Base-by-base conservation (phyloP, 2,329 filamentous ascomycete genomes). In the Penicillium thymicola region DNA sequence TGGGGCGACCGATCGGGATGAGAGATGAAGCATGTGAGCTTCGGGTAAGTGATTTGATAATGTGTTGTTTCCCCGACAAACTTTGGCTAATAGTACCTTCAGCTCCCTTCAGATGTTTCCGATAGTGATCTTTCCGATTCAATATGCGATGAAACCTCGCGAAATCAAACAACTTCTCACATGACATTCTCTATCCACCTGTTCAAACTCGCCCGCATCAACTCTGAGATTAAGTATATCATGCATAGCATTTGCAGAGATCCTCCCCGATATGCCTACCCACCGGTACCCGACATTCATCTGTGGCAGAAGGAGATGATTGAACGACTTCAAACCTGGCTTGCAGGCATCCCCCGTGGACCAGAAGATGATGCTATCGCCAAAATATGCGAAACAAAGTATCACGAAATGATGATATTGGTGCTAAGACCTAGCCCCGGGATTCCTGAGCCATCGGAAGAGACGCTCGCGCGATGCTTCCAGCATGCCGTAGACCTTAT, bases 211-310 rank as follows among this genome's bases (percentile, higher is more conserved):
- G 64, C 70, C 1, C 63, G 74, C 68, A 69, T 83, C 6, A 84
- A 82, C 54, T 83, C 82, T 0, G 81, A 84, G 61, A 82, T 83
- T n/a, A 83, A 83, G 66, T 83, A 82, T 46, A 73, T 83, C 3
- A 77, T 80, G 36, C 81, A 83, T 52, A 82, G 81, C 51, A 76
- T 83, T 51, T 75, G 76, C n/a, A 72, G 77, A 25, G 72, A 76
- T 5, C 70, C 74, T 0, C 81, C 81, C 0, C 66, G 67, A 7
- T 83, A 82, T 51, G 78, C 81, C 0, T 81, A 78, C 38, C 81
- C 81, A 0, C 69, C 74, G 2, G 69, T 81, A 1, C 69, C 72
- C 8, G 74, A 81, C 43, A 75, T 81, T 4, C 61, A 72, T 16
- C 63, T 69, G 1, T 83, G 81, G 81, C 79, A 82, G 51, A 65